Evolutionary conservation across 2,329 filamentous ascomycete genomes (phyloP), one percentile per base, ranked within the genome.

Genomic region (Cadophora sp.): DNA sequence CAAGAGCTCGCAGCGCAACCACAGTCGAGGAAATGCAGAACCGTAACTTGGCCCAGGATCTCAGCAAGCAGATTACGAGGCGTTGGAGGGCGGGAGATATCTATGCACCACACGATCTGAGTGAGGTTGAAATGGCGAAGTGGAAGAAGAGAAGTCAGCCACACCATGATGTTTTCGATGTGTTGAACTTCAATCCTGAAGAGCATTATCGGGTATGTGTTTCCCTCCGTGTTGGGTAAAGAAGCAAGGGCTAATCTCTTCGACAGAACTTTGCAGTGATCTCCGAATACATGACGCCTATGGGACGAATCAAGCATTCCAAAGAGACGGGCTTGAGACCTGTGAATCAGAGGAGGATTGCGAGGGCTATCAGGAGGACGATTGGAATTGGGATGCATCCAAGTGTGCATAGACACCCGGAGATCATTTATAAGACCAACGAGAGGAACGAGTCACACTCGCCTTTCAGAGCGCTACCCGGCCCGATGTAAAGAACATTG

Each of bases 341-440:
- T 2, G 91, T 92, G 72, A 98, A 98, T 83, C 96, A 99, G 83
- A 87, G 96, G 73, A 94, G 91, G 81, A 89, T 99, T 77, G 92
- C 95, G 69, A 97, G 96, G 83, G 95, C 96, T 62, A 91, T 99
- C 74, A 85, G 96, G 72, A 87, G 96, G 73, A 91, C 92, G 22
- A 90, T 98, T 74, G 96, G 94, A 1, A 85, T 97, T 76, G 96
- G 96, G 18, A 83, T 98, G 68, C 94, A 98, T 85, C 96, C 96
- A 27, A 96, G 90, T 78, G 91, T 96, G 64, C 92, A 99, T 82
- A 83, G 84, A 72, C 96, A 99, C 81, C 96, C 96, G 3, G 92
- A 96, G 79, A 83, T 97, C 66, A 78, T 97, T 33, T 73, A 76
- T 36, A 73, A 71, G 62, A 53, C 61, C 20, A 45, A 59, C 18